Evolutionary conservation across 2,329 filamentous ascomycete genomes (phyloP).

Genomic region (Atkinsonella texensis): DNA sequence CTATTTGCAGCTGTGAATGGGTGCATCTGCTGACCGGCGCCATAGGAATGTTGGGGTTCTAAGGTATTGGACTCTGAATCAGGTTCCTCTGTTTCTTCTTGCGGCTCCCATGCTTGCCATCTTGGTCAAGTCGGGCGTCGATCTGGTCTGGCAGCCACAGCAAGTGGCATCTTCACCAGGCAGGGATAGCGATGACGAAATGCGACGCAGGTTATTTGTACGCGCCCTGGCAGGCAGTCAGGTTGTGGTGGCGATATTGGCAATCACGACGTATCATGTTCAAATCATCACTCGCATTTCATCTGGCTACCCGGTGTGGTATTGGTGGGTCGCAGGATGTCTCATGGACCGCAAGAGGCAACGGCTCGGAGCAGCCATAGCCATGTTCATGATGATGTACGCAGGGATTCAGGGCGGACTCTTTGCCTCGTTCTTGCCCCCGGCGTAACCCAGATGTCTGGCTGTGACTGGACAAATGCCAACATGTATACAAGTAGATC

Average conservation of each 20-base stretch:
- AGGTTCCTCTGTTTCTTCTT: slow-evolving; percentile 77
- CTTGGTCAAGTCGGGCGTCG: slow-evolving; percentile 43
- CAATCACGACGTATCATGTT: slow-evolving; percentile 74
- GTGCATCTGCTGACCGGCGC: background rate
- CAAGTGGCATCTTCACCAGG: background rate
- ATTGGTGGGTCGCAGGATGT: slow-evolving; percentile 59
- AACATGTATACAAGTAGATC: too few species aligned
- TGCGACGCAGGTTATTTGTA: slow-evolving; percentile 20
- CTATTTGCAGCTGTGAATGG: background rate
- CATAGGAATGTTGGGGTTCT: slow-evolving; percentile 77
- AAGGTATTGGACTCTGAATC: slow-evolving; percentile 78
- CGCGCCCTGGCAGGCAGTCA: slow-evolving; percentile 59
- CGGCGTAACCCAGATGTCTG: slow-evolving; percentile 42
- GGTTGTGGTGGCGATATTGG: slow-evolving; percentile 55
- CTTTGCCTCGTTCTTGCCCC: slow-evolving; percentile 84
- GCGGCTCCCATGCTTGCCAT: slow-evolving; percentile 66
- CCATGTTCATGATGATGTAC: slow-evolving; percentile 70
- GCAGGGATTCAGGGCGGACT: slow-evolving; percentile 69
- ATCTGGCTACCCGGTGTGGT: slow-evolving; percentile 83
- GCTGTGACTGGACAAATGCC: background rate
- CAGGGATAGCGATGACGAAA: slow-evolving; percentile 2
- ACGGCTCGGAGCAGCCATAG: slow-evolving; percentile 26
- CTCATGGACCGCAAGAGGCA: slow-evolving; percentile 23
- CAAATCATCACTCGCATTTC: slow-evolving; percentile 87
- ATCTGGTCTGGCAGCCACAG: slow-evolving; percentile 17